phyloP scores from a whole-genome alignment of 2,329 filamentous ascomycete genomes.

The Aureobasidium lini region DNA sequence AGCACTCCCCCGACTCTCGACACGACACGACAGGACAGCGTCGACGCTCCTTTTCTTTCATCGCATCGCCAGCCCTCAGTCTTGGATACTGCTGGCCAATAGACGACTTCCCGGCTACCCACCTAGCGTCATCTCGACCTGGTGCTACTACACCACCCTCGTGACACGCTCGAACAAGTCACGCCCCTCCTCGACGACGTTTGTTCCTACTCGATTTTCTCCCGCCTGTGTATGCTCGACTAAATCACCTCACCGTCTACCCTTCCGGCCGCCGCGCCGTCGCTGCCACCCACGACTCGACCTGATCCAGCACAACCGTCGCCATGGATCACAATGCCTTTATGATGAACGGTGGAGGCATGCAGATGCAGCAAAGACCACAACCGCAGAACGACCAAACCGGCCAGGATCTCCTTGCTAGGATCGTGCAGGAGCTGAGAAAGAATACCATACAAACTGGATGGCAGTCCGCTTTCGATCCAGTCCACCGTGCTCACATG shows the following conservation, averaged over 20 bases:
- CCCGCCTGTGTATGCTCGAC: slow-evolving; percentile 9
- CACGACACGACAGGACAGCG: background rate
- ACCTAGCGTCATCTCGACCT: slow-evolving; percentile 11
- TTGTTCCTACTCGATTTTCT: background rate
- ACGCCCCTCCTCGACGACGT: background rate
- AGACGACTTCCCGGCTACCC: background rate
- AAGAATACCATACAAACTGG: slow-evolving; percentile 16
- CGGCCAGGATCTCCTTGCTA: slow-evolving; percentile 20
- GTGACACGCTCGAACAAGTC: background rate
- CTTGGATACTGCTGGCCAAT: slow-evolving; percentile 8
- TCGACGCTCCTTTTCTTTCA: background rate
- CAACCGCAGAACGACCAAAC: slow-evolving; percentile 19
- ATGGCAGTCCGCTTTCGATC: slow-evolving; percentile 28
- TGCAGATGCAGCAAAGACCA: slow-evolving; percentile 22
- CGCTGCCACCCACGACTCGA: background rate
- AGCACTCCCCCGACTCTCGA: background rate
- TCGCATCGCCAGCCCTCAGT: background rate
- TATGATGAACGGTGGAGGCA: slow-evolving; percentile 15
- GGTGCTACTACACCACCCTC: slow-evolving; percentile 11
- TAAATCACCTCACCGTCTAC: background rate
- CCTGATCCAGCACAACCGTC: background rate
- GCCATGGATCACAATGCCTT: slow-evolving; percentile 17
- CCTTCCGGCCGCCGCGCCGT: slow-evolving; percentile 5
- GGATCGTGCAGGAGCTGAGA: slow-evolving; percentile 22
- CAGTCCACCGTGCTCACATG: slow-evolving; percentile 21